A percentile compares a stretch with the other conserved stretches of the same genome.
phyloP scores from a whole-genome alignment of 2,329 filamentous ascomycete species.

The Pestalotiopsis sp. region DNA sequence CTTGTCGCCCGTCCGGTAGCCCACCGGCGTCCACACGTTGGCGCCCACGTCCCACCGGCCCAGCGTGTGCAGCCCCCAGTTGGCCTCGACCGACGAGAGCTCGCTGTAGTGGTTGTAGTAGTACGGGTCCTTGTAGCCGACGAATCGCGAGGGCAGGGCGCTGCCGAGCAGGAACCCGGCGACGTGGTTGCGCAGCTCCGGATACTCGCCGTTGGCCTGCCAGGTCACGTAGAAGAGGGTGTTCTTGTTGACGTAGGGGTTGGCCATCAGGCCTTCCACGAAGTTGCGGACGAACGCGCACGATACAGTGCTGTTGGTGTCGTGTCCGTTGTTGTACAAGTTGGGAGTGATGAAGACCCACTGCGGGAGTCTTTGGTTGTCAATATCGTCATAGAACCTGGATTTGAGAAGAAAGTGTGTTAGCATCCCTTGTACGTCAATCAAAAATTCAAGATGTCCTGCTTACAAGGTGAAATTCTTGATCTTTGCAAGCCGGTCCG shows the following conservation, averaged over 20 bases:
- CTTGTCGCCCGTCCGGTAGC: constrained; percentile 57
- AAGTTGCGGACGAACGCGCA: constrained; percentile 70
- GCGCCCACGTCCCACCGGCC: constrained; percentile 75
- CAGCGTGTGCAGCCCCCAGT: constrained; percentile 70
- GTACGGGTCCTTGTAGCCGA: constrained; percentile 67
- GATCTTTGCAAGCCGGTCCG: constrained; percentile 65
- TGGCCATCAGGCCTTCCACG: constrained; percentile 68
- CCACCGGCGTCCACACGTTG: constrained; percentile 61
- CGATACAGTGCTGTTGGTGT: constrained; percentile 69
- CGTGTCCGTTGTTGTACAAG: constrained; percentile 77
- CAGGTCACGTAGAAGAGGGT: constrained; percentile 78
- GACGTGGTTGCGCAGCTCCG: constrained; percentile 63
- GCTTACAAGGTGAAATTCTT: constrained; percentile 66
- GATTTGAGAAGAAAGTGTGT: neutral
- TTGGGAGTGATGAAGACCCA: constrained; percentile 73
- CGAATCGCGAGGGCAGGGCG: constrained; percentile 62
- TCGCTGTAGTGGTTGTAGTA: constrained; percentile 76
- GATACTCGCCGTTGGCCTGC: constrained; percentile 75
- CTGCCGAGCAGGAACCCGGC: constrained; percentile 74
- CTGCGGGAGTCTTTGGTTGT: constrained; percentile 67
- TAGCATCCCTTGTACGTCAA: too few species aligned
- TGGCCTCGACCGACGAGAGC: constrained; percentile 66
- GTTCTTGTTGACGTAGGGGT: constrained; percentile 73
- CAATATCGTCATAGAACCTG: constrained; percentile 67
- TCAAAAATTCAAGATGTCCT: neutral